Conservation (phyloP, 306 rosid genomes). For the Vicia sativa region DNA sequence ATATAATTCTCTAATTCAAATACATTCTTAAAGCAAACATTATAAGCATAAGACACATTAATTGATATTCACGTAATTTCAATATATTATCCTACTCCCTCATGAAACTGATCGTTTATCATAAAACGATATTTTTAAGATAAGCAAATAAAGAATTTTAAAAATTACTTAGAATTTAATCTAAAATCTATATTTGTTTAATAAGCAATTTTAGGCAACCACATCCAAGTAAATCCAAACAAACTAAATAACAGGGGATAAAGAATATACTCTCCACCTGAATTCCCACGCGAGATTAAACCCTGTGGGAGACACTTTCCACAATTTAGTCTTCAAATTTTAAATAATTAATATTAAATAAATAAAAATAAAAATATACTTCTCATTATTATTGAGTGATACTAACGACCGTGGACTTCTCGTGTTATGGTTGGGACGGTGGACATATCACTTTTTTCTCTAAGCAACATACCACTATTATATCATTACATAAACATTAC, state of each 20-base stretch:
- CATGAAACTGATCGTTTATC: too few species aligned
- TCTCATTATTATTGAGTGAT: slow-evolving; percentile 32
- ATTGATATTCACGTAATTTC: too few species aligned
- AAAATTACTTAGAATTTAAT: neutral
- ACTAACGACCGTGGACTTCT: slow-evolving; percentile 46
- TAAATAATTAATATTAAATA: neutral
- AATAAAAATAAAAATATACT: neutral
- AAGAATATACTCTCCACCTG: slow-evolving; percentile 1
- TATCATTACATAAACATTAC: slow-evolving; percentile 25
- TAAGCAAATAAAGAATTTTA: neutral
- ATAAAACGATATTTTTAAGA: neutral
- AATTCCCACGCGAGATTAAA: slow-evolving; percentile 50
- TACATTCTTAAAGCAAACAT: too few species aligned
- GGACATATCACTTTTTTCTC: slow-evolving; percentile 47
- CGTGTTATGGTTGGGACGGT: slow-evolving; percentile 57
- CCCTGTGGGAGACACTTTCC: slow-evolving; percentile 51
- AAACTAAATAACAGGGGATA: neutral
- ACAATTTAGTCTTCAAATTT: slow-evolving; percentile 25
- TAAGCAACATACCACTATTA: slow-evolving; percentile 38
- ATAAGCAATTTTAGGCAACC: neutral
- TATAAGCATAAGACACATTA: too few species aligned
- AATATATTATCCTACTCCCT: too few species aligned
- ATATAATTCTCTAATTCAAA: too few species aligned
- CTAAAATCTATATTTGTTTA: neutral
- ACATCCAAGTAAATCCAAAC: neutral